Percentiles rank a stretch among this genome's conserved stretches.
Conservation (phyloP, 23 red algal genomes). For the Gracilaria vermiculophylla region DNA sequence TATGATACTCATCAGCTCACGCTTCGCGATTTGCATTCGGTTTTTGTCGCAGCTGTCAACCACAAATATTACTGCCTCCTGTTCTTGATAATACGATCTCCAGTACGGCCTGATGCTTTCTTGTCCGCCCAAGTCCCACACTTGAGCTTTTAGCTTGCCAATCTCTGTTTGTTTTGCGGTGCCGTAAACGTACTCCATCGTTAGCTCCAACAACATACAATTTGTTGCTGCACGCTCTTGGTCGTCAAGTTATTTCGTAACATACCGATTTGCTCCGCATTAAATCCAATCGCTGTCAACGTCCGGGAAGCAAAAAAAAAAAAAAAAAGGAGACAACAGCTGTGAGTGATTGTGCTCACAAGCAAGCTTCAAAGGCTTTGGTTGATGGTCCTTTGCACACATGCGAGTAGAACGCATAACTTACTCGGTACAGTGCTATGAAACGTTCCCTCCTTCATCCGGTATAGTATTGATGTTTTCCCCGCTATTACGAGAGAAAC, state of each 20-base stretch:
- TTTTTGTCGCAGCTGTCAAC: slow-evolving; percentile 92
- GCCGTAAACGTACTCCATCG: not conserved
- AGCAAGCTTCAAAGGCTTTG: not conserved
- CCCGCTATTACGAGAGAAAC: slow-evolving; percentile 49
- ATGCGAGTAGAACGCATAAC: not conserved
- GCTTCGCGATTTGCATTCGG: slow-evolving; percentile 81
- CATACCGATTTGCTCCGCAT: slow-evolving; percentile 85
- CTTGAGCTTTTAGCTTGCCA: slow-evolving; percentile 91
- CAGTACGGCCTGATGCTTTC: slow-evolving; percentile 89
- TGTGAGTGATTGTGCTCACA: not conserved
- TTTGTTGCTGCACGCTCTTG: not conserved
- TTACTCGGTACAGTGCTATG: slow-evolving; percentile 75
- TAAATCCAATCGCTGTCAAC: slow-evolving; percentile 90
- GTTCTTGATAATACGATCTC: slow-evolving; percentile 97
- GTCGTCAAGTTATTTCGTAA: not conserved
- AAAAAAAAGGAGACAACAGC: not conserved
- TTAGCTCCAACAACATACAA: not conserved
- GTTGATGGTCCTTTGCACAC: not conserved
- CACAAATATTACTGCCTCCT: slow-evolving; percentile 97
- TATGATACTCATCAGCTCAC: slow-evolving; percentile 89
- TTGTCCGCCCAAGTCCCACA: slow-evolving; percentile 99
- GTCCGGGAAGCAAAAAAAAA: not conserved
- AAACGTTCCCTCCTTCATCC: slow-evolving; percentile 76
- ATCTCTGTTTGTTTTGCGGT: slow-evolving; percentile 58
- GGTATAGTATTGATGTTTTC: slow-evolving; percentile 94